phyloP scores from a whole-genome alignment of 2,329 filamentous ascomycete species.

The Pestalotiopsis fici region DNA sequence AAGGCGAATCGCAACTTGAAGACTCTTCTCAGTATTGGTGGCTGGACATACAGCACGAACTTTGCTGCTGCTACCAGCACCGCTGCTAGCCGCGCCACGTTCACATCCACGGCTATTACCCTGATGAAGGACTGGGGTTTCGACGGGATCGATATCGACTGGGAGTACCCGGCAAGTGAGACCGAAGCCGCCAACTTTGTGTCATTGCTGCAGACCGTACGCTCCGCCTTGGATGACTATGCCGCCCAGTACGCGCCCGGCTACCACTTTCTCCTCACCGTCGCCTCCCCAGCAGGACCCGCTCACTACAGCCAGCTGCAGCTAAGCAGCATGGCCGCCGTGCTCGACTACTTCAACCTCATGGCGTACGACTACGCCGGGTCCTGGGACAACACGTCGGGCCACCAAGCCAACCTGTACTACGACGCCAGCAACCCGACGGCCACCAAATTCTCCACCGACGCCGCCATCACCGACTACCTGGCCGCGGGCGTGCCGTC shows the following conservation, averaged over 20 bases:
- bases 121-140: constrained; percentile 74
- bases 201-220: constrained; percentile 43
- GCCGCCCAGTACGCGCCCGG: constrained; percentile 41
- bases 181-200: constrained; percentile 44
- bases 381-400: constrained; percentile 63
- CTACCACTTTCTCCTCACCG: constrained; percentile 56
- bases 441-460: constrained; percentile 70
- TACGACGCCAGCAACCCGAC: constrained; percentile 50
- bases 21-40: constrained; percentile 77
- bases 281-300: constrained; percentile 52
- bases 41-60: constrained; percentile 81
- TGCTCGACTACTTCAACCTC: constrained; percentile 58
- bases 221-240: constrained; percentile 50
- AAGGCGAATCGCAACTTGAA: constrained; percentile 77
- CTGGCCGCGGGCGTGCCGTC: constrained; percentile 60
- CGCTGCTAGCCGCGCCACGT: constrained; percentile 59
- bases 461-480: constrained; percentile 68
- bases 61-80: constrained; percentile 70
- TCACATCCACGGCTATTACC: constrained; percentile 69
- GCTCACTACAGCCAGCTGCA: constrained; percentile 48
- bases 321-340: constrained; percentile 43
- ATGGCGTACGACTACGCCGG: constrained; percentile 79
- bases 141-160: constrained; percentile 42
- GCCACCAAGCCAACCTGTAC: constrained; percentile 74
- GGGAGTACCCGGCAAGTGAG: constrained; percentile 39